Conservation (phyloP, 768 basidiomycete genomes). For the Amanita molliuscula region DNA sequence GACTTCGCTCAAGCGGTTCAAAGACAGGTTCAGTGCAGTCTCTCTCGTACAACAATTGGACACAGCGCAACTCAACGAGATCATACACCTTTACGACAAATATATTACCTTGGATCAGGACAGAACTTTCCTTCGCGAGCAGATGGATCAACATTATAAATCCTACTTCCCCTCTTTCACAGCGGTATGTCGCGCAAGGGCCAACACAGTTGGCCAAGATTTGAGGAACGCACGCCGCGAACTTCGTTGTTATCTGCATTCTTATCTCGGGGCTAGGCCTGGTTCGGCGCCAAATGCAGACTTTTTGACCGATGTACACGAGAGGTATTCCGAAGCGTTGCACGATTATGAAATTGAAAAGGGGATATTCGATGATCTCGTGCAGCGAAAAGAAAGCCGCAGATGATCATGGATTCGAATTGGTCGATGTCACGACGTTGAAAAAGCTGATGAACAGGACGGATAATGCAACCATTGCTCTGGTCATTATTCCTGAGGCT, state of each 20-base stretch:
- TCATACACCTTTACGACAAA: constrained; percentile 2
- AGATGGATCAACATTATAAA: not conserved
- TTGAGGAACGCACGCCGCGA: not conserved
- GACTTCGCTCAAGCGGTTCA: constrained; percentile 9
- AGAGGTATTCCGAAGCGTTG: not conserved
- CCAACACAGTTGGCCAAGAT: not conserved
- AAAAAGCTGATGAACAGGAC: constrained; percentile 6
- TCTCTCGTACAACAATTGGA: constrained; percentile 4
- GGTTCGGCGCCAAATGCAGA: not conserved
- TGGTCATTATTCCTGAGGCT: constrained; percentile 4
- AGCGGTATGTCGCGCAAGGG: not conserved
- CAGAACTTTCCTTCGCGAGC: not conserved
- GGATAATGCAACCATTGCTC: constrained; percentile 9
- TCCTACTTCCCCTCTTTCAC: not conserved
- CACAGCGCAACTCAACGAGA: not conserved
- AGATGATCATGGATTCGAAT: not conserved
- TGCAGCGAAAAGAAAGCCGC: not conserved
- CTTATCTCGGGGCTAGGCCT: not conserved
- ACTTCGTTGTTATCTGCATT: not conserved
- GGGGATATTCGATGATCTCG: not conserved
- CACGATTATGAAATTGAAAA: not conserved
- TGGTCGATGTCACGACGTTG: not conserved
- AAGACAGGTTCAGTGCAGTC: constrained; percentile 1
- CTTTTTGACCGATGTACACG: not conserved
- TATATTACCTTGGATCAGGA: constrained; percentile 5